Base-by-base conservation (phyloP, 306 rosid genomes). In the Cucurbita moschata region DNA sequence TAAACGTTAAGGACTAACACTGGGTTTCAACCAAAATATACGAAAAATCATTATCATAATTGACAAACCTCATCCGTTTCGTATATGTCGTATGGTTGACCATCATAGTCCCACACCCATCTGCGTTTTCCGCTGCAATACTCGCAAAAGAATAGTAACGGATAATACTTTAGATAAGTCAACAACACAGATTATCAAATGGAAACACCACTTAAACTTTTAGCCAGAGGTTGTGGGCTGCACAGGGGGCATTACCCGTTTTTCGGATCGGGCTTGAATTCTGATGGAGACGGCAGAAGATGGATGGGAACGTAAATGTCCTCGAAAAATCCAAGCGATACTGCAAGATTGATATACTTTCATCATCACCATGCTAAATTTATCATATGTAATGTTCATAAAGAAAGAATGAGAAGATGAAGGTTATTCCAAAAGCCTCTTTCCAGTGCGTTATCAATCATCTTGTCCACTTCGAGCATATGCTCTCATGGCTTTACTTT, bases 321-420 rank as follows among this genome's bases (percentile, higher is more conserved):
- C 39, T 90, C 91, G 62, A 92, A 92, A 87, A 90, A 90, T 79
- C 88, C 98, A 77, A 92, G 85, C 8, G 91, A 83, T 70, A 92
- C 96, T 92, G 96, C 75, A 82, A 75, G 42, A 79, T 70, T 52
- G 26, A 7, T n/a, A 5, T 16, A 14, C 10, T 23, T 23, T 54
- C 38, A 44, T 67, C 72, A 44, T 19, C 72, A 67, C 1, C 26
- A 65, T 65, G 35, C 51, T 19, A 10, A 65, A 65, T 42, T 39
- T 42, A 18, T 40, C 26, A 9, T 19, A 6, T 37, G 26, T 11
- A 5, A 23, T 5, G 38, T 10, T 42, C 39, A 10, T 42, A 44
- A 43, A 46, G 39, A 30, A 64, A 66, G 8, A 66, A 19, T 19
- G 15, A 44, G 15, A 66, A 43, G 35, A 5, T 43, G n/a, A 50